Conservation (phyloP, 2,329 filamentous ascomycete genomes). For the Lecanoromycetidae sp. region DNA sequence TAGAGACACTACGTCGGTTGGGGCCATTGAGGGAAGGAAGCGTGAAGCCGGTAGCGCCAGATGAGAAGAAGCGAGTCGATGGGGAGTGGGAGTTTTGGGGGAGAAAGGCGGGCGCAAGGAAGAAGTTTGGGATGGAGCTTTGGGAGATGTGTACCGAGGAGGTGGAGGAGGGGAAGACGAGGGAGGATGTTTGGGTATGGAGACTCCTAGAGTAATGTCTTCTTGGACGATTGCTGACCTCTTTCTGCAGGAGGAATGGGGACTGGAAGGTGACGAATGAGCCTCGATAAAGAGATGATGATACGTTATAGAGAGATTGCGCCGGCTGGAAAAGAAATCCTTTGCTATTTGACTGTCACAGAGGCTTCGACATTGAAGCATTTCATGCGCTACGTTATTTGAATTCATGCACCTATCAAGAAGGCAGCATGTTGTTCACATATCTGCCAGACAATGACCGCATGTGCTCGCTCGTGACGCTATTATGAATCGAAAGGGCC, state of each 20-base stretch:
- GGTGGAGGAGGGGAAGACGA: conserved; percentile 36
- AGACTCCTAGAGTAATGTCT: conserved; percentile 5
- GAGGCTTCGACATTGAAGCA: too few relatives aligned
- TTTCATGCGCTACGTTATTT: too few relatives aligned
- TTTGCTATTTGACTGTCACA: background rate
- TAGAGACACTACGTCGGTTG: conserved; percentile 31
- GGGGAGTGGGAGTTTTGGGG: conserved; percentile 36
- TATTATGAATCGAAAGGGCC: too few relatives aligned
- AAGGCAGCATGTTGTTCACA: too few relatives aligned
- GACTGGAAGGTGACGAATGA: conserved; percentile 14
- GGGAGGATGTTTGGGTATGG: conserved; percentile 39
- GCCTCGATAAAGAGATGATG: background rate
- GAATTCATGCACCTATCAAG: too few relatives aligned
- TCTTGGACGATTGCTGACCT: conserved; percentile 1
- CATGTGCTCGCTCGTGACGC: too few relatives aligned
- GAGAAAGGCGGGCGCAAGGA: conserved; percentile 29
- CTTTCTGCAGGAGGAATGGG: conserved; percentile 12
- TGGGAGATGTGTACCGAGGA: conserved; percentile 39
- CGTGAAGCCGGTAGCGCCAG: conserved; percentile 32
- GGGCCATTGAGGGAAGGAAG: conserved; percentile 30
- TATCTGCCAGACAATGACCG: too few relatives aligned
- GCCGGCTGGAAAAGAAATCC: background rate
- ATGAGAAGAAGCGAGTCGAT: conserved; percentile 37
- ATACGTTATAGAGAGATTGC: background rate
- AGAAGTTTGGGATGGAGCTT: conserved; percentile 39